Conservation (phyloP, 352 stramenopile species). For the Elongisporangium senticosum region DNA sequence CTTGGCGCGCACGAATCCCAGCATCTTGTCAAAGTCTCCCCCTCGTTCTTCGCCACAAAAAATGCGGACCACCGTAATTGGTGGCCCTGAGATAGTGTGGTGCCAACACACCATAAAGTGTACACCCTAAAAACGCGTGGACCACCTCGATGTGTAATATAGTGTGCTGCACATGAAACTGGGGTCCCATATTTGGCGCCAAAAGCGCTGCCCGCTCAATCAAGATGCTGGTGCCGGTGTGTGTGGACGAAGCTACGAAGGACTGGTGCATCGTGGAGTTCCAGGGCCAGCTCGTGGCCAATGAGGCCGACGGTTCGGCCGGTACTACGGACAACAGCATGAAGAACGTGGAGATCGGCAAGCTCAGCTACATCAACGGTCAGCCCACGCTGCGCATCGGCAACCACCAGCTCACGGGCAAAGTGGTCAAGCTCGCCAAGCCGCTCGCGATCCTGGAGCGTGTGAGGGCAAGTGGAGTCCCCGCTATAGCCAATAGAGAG, state of each 20-base stretch:
- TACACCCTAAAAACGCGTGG: background rate
- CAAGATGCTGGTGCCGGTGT: conserved; percentile 66
- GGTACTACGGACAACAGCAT: conserved; percentile 21
- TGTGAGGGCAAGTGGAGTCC: background rate
- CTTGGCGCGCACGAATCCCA: conserved; percentile 59
- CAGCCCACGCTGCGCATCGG: conserved; percentile 77
- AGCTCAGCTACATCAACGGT: conserved; percentile 56
- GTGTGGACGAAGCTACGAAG: conserved; percentile 46
- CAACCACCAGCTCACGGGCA: conserved; percentile 76
- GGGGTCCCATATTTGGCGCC: conserved; percentile 10
- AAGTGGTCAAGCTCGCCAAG: conserved; percentile 60
- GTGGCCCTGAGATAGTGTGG: background rate
- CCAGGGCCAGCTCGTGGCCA: conserved; percentile 58
- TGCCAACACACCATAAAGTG: background rate
- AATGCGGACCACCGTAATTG: conserved; percentile 4
- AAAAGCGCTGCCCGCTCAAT: conserved; percentile 1
- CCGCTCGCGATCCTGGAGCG: conserved; percentile 61
- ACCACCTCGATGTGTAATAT: conserved; percentile 5
- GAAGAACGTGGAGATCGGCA: conserved; percentile 46
- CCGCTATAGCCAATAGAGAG: background rate
- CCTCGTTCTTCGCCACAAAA: conserved; percentile 4
- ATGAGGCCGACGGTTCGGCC: conserved; percentile 14
- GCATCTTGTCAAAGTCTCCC: conserved; percentile 25
- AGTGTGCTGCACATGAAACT: conserved; percentile 14
- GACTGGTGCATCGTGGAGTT: conserved; percentile 86